Conservation (phyloP, 2,329 filamentous ascomycete species). For the Fusarium sp. region DNA sequence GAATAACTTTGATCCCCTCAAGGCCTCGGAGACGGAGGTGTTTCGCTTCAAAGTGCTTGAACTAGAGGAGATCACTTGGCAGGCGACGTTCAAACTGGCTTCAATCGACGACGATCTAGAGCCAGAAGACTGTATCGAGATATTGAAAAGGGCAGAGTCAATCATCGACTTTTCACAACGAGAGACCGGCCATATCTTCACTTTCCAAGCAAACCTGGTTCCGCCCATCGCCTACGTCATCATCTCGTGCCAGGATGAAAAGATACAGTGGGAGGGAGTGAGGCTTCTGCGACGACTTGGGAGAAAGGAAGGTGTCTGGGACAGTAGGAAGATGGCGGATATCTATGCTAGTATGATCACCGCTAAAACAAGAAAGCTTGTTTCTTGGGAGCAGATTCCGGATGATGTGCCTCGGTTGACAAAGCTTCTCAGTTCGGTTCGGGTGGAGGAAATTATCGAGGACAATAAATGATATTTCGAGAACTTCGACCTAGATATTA, state of each 20-base stretch:
- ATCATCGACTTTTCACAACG: not conserved
- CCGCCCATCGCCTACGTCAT: constrained; percentile 21
- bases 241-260: constrained; percentile 16
- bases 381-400: constrained; percentile 17
- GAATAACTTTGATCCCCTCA: not conserved
- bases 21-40: not conserved
- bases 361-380: not conserved
- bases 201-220: constrained; percentile 14
- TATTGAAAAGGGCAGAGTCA: constrained; percentile 2
- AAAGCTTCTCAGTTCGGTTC: constrained; percentile 4
- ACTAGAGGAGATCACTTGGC: constrained; percentile 10
- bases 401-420: constrained; percentile 15
- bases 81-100: not conserved
- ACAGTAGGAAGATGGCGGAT: constrained; percentile 23
- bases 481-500: too few species aligned
- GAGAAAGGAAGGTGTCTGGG: constrained; percentile 27
- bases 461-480: too few species aligned
- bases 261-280: constrained; percentile 19
- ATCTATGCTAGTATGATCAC: constrained; percentile 20
- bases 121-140: not conserved
- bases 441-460: not conserved
- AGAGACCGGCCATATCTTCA: constrained; percentile 5
- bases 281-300: not conserved
- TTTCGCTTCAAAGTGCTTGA: constrained; percentile 14
- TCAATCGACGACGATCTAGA: not conserved